These are phyloP conservation scores for Wickerhamomyces tratensis DNA, from an alignment of 805 yeast genomes.

Conservation along the genomic window DNA sequence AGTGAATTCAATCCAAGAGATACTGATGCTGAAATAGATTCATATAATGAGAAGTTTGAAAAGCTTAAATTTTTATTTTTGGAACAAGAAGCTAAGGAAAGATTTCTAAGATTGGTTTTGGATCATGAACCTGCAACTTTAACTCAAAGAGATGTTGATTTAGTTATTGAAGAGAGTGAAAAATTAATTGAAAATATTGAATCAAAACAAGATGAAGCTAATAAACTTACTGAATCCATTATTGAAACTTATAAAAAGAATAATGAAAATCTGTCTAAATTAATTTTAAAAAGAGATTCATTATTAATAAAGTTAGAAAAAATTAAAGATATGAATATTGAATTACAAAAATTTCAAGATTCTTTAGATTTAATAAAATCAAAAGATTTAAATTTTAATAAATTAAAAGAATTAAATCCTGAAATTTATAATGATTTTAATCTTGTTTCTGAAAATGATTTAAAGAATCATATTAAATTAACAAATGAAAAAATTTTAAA, in stretches of 20 bases:
- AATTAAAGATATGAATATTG: no score
- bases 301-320: no score
- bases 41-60: conserved; percentile 33
- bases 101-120: conserved; percentile 45
- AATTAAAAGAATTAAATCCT: conserved; percentile 13
- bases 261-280: neutral
- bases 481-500: conserved; percentile 19
- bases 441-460: conserved; percentile 21
- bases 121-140: conserved; percentile 19
- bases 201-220: conserved; percentile 14
- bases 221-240: conserved; percentile 2
- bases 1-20: conserved; percentile 18
- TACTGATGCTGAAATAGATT: conserved; percentile 25
- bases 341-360: no score
- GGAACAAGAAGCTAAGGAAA: conserved; percentile 66
- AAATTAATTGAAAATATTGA: conserved; percentile 20
- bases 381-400: conserved; percentile 10
- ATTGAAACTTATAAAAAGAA: neutral
- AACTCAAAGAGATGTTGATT: conserved; percentile 24
- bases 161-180: conserved; percentile 17
- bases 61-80: conserved; percentile 54
- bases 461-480: conserved; percentile 20
- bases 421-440: conserved; percentile 4
- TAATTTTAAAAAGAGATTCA: neutral
- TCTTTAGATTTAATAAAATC: neutral